These are phyloP conservation scores for Gymnopus androsaceus DNA, from an alignment of 1,284 basidiomycete genomes.

Conservation along the genomic window DNA sequence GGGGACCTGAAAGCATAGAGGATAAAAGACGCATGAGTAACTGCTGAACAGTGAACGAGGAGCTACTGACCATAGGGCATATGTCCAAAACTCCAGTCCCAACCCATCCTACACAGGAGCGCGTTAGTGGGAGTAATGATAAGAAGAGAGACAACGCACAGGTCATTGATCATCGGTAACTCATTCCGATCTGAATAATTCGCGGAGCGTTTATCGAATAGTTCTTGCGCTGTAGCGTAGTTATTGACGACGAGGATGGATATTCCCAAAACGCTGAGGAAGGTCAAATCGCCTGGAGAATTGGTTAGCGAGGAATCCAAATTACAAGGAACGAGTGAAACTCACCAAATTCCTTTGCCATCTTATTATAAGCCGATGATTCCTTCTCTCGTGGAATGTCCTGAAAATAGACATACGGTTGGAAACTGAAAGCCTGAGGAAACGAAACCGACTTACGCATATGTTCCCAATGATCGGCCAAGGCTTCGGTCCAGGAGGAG, in stretches of 20 bases:
- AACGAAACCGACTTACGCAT: slow-evolving; percentile 23
- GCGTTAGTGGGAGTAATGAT: no score
- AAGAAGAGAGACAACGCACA: no score
- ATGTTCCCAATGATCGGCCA: slow-evolving; percentile 47
- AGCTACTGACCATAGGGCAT: slow-evolving; percentile 37
- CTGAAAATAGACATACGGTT: neutral
- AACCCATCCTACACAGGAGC: no score
- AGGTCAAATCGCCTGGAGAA: slow-evolving; percentile 44
- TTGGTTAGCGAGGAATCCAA: neutral
- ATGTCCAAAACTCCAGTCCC: slow-evolving; percentile 39
- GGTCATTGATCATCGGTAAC: slow-evolving; percentile 22
- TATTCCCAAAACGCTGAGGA: slow-evolving; percentile 43
- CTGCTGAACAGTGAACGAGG: neutral
- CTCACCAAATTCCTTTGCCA: slow-evolving; percentile 40
- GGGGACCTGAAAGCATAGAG: slow-evolving; percentile 27
- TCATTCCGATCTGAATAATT: slow-evolving; percentile 45
- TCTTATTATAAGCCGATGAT: slow-evolving; percentile 31
- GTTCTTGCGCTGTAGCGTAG: slow-evolving; percentile 39
- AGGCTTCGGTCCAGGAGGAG: slow-evolving; percentile 47
- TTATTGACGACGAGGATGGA: slow-evolving; percentile 47
- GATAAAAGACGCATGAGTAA: neutral
- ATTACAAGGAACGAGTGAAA: neutral
- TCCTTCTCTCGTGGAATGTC: slow-evolving; percentile 42
- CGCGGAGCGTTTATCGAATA: slow-evolving; percentile 46
- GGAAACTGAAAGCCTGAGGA: neutral